Base-by-base conservation (phyloP, 208 protist species). In the Leishmania guyanensis region DNA sequence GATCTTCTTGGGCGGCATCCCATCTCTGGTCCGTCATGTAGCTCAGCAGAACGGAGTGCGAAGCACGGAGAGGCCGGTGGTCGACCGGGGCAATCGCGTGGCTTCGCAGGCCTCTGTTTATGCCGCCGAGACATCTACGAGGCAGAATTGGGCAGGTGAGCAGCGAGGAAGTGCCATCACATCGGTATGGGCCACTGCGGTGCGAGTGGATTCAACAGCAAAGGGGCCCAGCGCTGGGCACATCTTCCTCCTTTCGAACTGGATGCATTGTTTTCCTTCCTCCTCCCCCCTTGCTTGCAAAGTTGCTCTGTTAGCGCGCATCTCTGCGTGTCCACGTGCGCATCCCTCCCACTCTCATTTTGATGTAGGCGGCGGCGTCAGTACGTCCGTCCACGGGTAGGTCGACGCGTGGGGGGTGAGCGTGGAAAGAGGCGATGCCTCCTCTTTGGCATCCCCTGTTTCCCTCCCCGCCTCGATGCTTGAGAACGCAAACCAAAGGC, bases 331-430 rank as follows among this genome's bases (percentile, higher is more conserved):
- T 17, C 9, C 29, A 22, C 9, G 20, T 1, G 58, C 6, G 17
- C 3, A 12, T 73, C 22, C 54, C 66, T 68, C 43, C 51, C 68
- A 53, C 60, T 56, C 51, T 69, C 75, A 33, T 83, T 29, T 69
- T 36, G 20, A 29, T 73, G 48, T n/a, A 14, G 14, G 12, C 14
- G 26, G 58, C 58, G 16, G 58, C 58, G 8, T 33, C 26, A n/a
- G 12, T 64, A 14, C 29, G 26, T 6, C 58, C 12, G 16, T n/a
- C 2, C 6, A 20, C 20, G 64, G 36, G 29, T 29, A 29, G 22
- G 29, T 29, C 12, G 36, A 56, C 53, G 53, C 53, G 53, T 56
- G 14, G 17, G 53, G 53, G 53, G 53, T 5, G 53, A 22, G 53
- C 53, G 53, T 56, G 22, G 22, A 64, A 10, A 33, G 58, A 29